phyloP scores from a whole-genome alignment of 176 grass and related monocot species.

The Rhynchospora tenuis region DNA sequence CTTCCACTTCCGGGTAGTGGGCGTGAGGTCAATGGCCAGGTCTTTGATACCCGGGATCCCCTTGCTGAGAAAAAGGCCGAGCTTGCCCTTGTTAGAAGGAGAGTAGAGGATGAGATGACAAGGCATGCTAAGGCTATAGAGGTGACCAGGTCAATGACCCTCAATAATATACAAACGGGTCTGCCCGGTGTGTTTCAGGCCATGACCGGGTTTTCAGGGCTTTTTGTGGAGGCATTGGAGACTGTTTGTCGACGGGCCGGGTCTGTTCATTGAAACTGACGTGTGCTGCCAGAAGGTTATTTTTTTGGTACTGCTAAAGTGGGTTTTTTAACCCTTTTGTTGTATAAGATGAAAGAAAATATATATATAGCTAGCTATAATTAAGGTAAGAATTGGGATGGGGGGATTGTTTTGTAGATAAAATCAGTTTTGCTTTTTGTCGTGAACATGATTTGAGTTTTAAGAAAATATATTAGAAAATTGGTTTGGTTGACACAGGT shows the following conservation, averaged over 20 bases:
- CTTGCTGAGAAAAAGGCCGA: slow-evolving; percentile 88
- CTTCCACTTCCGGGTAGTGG: slow-evolving; percentile 62
- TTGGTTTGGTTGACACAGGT: not conserved
- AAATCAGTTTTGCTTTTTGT: slow-evolving; percentile 22
- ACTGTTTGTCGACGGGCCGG: slow-evolving; percentile 64
- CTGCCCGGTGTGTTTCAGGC: slow-evolving; percentile 95
- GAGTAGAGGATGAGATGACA: slow-evolving; percentile 89
- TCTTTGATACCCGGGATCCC: slow-evolving; percentile 77
- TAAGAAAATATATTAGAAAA: not conserved
- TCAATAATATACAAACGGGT: slow-evolving; percentile 98
- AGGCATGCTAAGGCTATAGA: slow-evolving; percentile 76
- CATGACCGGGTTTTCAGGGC: slow-evolving; percentile 73
- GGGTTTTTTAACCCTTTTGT: slow-evolving; percentile 2
- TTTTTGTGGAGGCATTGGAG: slow-evolving; percentile 65
- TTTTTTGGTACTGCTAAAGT: slow-evolving; percentile 2
- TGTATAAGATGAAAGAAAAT: slow-evolving; percentile 22
- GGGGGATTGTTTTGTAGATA: slow-evolving; percentile 26
- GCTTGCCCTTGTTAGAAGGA: slow-evolving; percentile 53
- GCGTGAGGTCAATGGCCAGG: slow-evolving; percentile 42
- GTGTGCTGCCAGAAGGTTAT: not conserved
- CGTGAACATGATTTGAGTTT: not conserved
- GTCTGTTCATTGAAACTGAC: slow-evolving; percentile 45
- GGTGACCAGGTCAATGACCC: slow-evolving; percentile 82
- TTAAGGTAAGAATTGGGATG: not conserved
- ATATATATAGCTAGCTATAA: slow-evolving; percentile 25